phyloP scores from a whole-genome alignment of 2,329 filamentous ascomycete species.

The Incumbomyces lentus region DNA sequence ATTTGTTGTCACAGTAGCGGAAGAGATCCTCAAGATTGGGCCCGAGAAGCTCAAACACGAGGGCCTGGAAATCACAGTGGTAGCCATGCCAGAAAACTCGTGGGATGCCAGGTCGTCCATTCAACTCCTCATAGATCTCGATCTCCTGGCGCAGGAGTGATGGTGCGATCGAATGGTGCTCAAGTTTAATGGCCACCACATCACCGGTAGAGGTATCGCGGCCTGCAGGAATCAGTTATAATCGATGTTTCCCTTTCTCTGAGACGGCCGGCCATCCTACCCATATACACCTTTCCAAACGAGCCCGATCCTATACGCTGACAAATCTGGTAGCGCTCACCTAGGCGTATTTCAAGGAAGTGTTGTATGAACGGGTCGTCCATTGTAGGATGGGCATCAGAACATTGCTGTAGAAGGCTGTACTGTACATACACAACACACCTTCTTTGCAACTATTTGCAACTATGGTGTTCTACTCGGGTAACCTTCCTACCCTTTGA shows the following conservation, averaged over 20 bases:
- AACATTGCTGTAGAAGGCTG: too few species aligned
- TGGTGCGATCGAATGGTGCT: conserved; percentile 12
- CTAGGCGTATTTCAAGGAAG: not conserved
- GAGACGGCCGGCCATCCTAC: not conserved
- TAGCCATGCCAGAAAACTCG: conserved; percentile 12
- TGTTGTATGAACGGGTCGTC: conserved; percentile 6
- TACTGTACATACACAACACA: too few species aligned
- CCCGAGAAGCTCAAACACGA: conserved; percentile 20
- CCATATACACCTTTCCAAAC: conserved; percentile 4
- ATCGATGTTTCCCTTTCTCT: not conserved
- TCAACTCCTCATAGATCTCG: conserved; percentile 11
- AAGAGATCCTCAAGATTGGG: conserved; percentile 25
- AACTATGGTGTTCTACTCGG: too few species aligned
- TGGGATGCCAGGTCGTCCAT: conserved; percentile 11
- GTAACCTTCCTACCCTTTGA: too few species aligned
- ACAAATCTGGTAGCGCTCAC: conserved; percentile 3
- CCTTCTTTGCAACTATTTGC: too few species aligned
- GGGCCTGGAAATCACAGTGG: conserved; percentile 11
- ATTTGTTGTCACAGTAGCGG: conserved; percentile 21
- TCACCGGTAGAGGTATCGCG: conserved; percentile 13
- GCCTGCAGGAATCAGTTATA: conserved; percentile 1
- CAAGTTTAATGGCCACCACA: conserved; percentile 21
- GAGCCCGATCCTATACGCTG: conserved; percentile 1
- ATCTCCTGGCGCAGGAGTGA: conserved; percentile 15
- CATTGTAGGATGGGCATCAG: not conserved